Base-by-base conservation (phyloP, 441 rosid genomes). In the Euphorbia neoarborescens region DNA sequence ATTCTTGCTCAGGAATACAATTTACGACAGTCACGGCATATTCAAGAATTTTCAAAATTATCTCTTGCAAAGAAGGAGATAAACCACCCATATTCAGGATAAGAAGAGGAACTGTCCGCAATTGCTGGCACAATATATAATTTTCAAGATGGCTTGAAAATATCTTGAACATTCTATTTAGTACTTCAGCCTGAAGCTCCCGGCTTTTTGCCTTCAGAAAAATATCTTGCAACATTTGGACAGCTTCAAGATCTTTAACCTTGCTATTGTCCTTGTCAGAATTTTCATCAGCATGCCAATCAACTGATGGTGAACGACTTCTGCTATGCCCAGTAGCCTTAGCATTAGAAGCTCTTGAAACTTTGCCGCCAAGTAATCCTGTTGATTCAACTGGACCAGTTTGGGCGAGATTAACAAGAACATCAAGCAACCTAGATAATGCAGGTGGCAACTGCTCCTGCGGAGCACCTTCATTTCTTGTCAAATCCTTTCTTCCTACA, bases 211-310 rank as follows among this genome's bases (percentile, higher is more conserved):
- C 98, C 86, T 96, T 96, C 72, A 96, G 94, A 76, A 94, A 92
- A 68, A 96, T 90, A 79, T 96, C 98, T 77, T 91, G 99, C 83
- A 96, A 81, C 94, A 94, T 89, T 82, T 94, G 99, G 75, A 96
- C 94, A 62, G 99, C 99, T 85, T 96, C 98, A 77, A 96, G 95
- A 87, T 96, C 99, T 83, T 94, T 96, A 74, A 96, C 92, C 86
- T 90, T 91, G 78, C 73, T 78, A 77, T 81, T 86, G 71, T 87
- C 96, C 78, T 84, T 85, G 67, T 90, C 98, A 94, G 96, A 87
- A 70, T 76, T 80, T 75, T 88, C 93, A 77, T 91, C 97, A 77
- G 82, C 83, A 80, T 81, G 42, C 44, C 72, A 78, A 64, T 90
- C 97, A 69, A 77, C 64, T 66, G 96, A 87, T 42, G 85, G 67